A percentile compares a stretch with the other conserved stretches of the same genome.
Evolutionary conservation across 257 asterid species (phyloP).

Genomic region (Buddleja alternifolia): DNA sequence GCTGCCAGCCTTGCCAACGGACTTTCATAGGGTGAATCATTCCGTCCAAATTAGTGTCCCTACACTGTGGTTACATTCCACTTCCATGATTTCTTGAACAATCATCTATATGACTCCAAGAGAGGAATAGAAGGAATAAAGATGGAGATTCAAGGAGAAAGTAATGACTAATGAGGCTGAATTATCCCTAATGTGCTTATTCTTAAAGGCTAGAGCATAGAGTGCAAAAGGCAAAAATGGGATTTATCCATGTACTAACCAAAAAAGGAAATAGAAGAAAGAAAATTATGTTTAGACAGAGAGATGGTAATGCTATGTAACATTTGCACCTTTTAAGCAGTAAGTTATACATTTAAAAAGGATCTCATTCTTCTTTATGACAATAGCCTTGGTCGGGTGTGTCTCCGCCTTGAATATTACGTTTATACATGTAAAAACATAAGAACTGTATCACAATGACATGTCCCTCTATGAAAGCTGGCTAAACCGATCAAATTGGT

Average conservation of each 20-base stretch:
- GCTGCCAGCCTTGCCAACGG: not conserved
- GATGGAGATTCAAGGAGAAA: not conserved
- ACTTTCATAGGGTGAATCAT: not conserved
- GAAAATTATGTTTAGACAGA: not conserved
- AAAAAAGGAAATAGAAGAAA: not conserved
- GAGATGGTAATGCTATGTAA: not conserved
- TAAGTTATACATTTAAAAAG: not conserved
- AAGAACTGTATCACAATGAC: not conserved
- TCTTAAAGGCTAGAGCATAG: not conserved
- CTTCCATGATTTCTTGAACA: not conserved
- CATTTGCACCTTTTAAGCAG: not conserved
- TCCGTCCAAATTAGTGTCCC: no score
- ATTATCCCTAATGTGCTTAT: conserved; percentile 9
- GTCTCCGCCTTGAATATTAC: not conserved
- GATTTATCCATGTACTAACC: not conserved
- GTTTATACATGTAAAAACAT: not conserved
- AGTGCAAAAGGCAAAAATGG: not conserved
- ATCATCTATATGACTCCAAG: not conserved
- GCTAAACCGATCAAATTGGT: not conserved
- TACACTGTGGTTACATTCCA: not conserved
- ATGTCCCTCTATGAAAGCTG: not conserved
- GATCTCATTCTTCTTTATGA: not conserved
- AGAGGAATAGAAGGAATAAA: not conserved
- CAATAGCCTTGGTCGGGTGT: not conserved
- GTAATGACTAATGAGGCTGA: not conserved